Conservation (phyloP, 2,329 filamentous ascomycete species). For the Fonsecaea nubica region DNA sequence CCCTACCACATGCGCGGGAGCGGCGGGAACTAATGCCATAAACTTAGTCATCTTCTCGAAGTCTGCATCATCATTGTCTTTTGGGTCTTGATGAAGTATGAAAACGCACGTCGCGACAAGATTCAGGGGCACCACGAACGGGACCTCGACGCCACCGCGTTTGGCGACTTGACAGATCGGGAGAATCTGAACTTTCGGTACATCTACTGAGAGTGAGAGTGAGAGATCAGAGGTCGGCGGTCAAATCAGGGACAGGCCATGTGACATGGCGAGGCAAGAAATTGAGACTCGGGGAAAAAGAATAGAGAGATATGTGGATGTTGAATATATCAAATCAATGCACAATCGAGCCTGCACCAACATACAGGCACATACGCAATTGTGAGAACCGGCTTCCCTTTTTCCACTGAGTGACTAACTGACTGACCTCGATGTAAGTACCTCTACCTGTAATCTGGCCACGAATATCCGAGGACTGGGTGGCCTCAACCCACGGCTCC, state of each 20-base stretch:
- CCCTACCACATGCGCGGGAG: too few species aligned
- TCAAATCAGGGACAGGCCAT: not conserved
- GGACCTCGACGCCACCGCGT: slow-evolving; percentile 54
- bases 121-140: slow-evolving; percentile 51
- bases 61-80: slow-evolving; percentile 54
- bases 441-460: too few species aligned
- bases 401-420: too few species aligned
- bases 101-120: slow-evolving; percentile 59
- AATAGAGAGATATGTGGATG: too few species aligned
- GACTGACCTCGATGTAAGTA: too few species aligned
- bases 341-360: too few species aligned
- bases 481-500: too few species aligned
- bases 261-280: not conserved
- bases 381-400: too few species aligned
- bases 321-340: too few species aligned
- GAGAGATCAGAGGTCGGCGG: not conserved
- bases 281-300: not conserved
- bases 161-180: slow-evolving; percentile 61
- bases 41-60: slow-evolving; percentile 55
- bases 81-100: slow-evolving; percentile 56
- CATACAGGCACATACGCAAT: too few species aligned
- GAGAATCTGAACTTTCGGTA: slow-evolving; percentile 56
- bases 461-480: too few species aligned
- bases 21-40: not conserved
- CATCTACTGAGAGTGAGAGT: slow-evolving; percentile 28